Evolutionary conservation across 2,329 filamentous ascomycete genomes (phyloP).

Genomic region (Talaromyces sp.): DNA sequence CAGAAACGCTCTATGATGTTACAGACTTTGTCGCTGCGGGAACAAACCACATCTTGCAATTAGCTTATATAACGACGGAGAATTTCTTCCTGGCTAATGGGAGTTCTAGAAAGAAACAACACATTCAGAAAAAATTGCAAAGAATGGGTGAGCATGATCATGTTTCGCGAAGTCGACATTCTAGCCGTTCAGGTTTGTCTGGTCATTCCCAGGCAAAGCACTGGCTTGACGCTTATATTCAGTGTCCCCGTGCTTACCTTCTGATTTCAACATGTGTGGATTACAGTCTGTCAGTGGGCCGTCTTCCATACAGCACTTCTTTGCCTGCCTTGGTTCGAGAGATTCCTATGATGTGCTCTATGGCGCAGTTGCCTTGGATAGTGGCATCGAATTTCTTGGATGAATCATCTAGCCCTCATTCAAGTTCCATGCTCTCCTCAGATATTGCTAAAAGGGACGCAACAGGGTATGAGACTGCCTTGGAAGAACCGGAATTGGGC

Average conservation of each 20-base stretch:
- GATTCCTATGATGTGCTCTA: slow-evolving; percentile 19
- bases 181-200: neutral
- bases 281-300: slow-evolving; percentile 24
- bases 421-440: too few relatives aligned
- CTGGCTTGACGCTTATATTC: slow-evolving; percentile 30
- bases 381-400: neutral
- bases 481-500: too few relatives aligned
- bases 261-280: slow-evolving; percentile 32
- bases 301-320: slow-evolving; percentile 22
- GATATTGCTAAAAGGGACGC: neutral
- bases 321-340: slow-evolving; percentile 27
- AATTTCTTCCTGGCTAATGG: slow-evolving; percentile 24
- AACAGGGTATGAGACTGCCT: too few relatives aligned
- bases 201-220: slow-evolving; percentile 13
- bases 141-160: neutral
- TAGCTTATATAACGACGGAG: slow-evolving; percentile 28
- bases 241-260: slow-evolving; percentile 29
- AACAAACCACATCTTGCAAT: slow-evolving; percentile 29
- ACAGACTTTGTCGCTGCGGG: slow-evolving; percentile 29
- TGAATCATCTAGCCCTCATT: neutral
- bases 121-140: neutral
- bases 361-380: slow-evolving; percentile 24
- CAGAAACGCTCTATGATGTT: slow-evolving; percentile 29
- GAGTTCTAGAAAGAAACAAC: neutral
- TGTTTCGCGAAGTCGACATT: neutral